Conservation (phyloP, 1,139 yeast species). For the Candida sanyaensis region DNA sequence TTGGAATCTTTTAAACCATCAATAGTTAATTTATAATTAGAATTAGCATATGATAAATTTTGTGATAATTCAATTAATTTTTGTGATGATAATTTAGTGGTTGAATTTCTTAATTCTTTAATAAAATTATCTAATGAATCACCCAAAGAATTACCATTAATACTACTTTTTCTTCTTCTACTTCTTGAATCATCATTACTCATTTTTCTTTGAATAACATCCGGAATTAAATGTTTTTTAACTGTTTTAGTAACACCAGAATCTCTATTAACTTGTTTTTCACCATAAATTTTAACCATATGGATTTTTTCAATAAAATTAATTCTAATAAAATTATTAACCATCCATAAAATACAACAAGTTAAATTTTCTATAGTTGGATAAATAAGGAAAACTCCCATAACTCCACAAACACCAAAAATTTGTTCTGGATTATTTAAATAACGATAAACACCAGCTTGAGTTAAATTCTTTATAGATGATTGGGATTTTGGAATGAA, state of each 20-base stretch:
- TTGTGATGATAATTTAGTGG: constrained; percentile 36
- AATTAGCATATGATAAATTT: constrained; percentile 40
- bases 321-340: constrained; percentile 65
- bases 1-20: constrained; percentile 22
- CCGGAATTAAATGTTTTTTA: constrained; percentile 51
- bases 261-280: constrained; percentile 56
- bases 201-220: constrained; percentile 36
- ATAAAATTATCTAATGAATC: constrained; percentile 46
- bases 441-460: constrained; percentile 83
- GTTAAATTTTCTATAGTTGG: constrained; percentile 58
- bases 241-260: constrained; percentile 71
- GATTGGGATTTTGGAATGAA: constrained; percentile 55
- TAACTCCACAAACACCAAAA: constrained; percentile 79
- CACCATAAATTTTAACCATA: constrained; percentile 78
- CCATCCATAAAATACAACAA: constrained; percentile 69
- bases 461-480: constrained; percentile 55
- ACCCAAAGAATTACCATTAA: constrained; percentile 23
- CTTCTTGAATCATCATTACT: constrained; percentile 19
- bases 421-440: constrained; percentile 84
- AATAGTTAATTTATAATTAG: constrained; percentile 33
- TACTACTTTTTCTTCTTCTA: constrained; percentile 21
- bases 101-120: constrained; percentile 37
- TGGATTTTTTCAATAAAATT: constrained; percentile 79
- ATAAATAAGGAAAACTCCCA: constrained; percentile 72
- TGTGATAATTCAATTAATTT: constrained; percentile 45